phyloP scores from a whole-genome alignment of 1,284 basidiomycete species.

The Moniliophthora roreri region DNA sequence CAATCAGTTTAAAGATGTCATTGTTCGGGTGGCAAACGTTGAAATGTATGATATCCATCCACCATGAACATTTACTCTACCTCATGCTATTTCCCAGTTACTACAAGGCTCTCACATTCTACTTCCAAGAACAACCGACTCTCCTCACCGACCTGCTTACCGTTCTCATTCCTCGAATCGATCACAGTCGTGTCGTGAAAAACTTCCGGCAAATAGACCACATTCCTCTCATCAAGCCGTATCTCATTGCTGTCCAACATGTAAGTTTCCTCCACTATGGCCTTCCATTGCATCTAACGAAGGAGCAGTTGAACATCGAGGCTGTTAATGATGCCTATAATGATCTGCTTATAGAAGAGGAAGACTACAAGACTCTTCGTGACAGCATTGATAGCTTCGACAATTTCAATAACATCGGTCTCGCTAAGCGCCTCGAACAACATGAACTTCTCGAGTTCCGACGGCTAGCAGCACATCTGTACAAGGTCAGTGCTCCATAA shows the following conservation, averaged over 20 bases:
- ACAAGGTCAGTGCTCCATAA: slow-evolving; percentile 65
- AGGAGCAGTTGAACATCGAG: slow-evolving; percentile 88
- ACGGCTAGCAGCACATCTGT: slow-evolving; percentile 90
- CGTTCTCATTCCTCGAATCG: slow-evolving; percentile 90
- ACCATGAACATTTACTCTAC: not conserved
- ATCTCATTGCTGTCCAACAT: slow-evolving; percentile 96
- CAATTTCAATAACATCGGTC: slow-evolving; percentile 92
- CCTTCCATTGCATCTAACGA: too few species aligned
- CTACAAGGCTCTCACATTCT: slow-evolving; percentile 87
- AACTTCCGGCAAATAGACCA: slow-evolving; percentile 96
- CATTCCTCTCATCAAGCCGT: slow-evolving; percentile 92
- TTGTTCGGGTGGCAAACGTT: slow-evolving; percentile 94
- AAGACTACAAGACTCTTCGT: slow-evolving; percentile 95
- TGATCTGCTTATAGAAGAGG: slow-evolving; percentile 96
- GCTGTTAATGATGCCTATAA: slow-evolving; percentile 99
- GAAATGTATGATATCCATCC: slow-evolving; percentile 72
- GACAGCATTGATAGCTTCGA: slow-evolving; percentile 97
- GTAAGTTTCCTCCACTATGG: slow-evolving; percentile 44
- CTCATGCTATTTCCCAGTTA: slow-evolving; percentile 51
- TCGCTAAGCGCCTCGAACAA: slow-evolving; percentile 86
- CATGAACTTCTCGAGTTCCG: slow-evolving; percentile 97
- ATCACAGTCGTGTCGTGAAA: slow-evolving; percentile 92
- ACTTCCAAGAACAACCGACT: slow-evolving; percentile 91
- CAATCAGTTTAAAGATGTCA: slow-evolving; percentile 97
- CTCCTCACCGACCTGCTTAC: slow-evolving; percentile 93